phyloP scores from a whole-genome alignment of 495 filamentous ascomycete species.

The Xylaria curta region DNA sequence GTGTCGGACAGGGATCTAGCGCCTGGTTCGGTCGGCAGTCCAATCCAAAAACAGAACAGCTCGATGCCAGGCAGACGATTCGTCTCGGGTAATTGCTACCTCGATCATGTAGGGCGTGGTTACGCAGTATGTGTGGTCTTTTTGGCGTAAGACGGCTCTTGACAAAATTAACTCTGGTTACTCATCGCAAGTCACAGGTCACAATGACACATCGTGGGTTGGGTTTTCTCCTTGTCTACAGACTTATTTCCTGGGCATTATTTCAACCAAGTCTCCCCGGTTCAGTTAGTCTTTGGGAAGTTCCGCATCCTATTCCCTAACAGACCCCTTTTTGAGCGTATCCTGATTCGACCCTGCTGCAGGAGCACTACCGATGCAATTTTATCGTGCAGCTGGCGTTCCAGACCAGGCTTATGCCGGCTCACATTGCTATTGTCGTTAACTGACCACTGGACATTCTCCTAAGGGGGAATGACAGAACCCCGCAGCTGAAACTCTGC shows the following conservation, averaged over 20 bases:
- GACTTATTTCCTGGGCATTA: not conserved
- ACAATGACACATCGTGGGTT: not conserved
- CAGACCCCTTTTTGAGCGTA: not conserved
- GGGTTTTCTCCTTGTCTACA: not conserved
- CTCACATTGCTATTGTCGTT: not conserved
- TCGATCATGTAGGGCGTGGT: slow-evolving; percentile 8
- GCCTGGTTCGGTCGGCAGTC: slow-evolving; percentile 24
- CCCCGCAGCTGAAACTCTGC: slow-evolving; percentile 27
- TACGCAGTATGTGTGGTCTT: slow-evolving; percentile 8
- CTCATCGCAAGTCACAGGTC: not conserved
- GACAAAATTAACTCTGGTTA: not conserved
- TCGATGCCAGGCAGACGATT: not conserved
- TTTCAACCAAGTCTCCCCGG: not conserved
- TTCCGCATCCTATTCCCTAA: not conserved
- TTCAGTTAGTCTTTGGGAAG: not conserved
- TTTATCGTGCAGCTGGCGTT: slow-evolving; percentile 25
- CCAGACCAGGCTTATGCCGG: slow-evolving; percentile 21
- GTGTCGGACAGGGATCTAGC: slow-evolving; percentile 29
- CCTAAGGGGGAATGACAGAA: slow-evolving; percentile 1
- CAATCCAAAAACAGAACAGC: slow-evolving; percentile 21
- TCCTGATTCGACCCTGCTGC: slow-evolving; percentile 6
- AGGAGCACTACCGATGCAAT: slow-evolving; percentile 26
- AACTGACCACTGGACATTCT: slow-evolving; percentile 10
- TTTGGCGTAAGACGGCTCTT: not conserved
- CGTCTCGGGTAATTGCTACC: slow-evolving; percentile 4